Conservation (phyloP, 2,329 filamentous ascomycete genomes). For the Neofusicoccum umdonicola region DNA sequence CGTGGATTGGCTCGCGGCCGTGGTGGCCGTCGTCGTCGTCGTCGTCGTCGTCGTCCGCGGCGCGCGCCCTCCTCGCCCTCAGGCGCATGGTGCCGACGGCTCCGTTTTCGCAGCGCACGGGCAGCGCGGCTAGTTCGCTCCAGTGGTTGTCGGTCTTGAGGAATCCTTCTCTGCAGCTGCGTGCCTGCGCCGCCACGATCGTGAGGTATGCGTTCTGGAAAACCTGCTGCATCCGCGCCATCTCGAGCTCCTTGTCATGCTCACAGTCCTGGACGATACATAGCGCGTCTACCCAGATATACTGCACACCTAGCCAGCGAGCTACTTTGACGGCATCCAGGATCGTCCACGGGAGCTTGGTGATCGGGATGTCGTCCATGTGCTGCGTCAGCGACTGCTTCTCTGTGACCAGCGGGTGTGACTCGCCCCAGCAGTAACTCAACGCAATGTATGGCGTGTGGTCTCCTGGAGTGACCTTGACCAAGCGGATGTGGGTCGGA, state of each 20-base stretch:
- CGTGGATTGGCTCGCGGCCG: background rate
- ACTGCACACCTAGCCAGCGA: background rate
- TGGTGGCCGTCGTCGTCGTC: background rate
- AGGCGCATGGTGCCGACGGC: background rate
- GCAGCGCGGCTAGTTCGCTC: background rate
- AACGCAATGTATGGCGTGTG: background rate
- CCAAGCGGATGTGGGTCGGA: background rate
- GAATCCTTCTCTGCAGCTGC: conserved; percentile 3
- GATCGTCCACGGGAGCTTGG: background rate
- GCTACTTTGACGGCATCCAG: background rate
- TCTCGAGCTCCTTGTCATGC: background rate
- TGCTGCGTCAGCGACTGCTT: background rate
- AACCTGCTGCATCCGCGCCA: conserved; percentile 1
- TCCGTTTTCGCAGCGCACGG: background rate
- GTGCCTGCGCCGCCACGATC: background rate
- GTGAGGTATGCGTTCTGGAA: conserved; percentile 8
- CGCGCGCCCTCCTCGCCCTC: background rate
- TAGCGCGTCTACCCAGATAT: conserved; percentile 2
- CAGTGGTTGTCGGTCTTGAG: background rate
- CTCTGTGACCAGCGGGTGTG: background rate
- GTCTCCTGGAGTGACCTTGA: background rate
- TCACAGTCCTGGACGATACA: conserved; percentile 8
- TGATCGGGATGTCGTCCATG: background rate
- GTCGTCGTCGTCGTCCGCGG: background rate
- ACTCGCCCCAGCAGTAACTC: background rate